Evolutionary conservation across 345 rosid genomes (phyloP), one percentile per base, ranked within the genome.

Genomic region (Ceriops zippeliana): DNA sequence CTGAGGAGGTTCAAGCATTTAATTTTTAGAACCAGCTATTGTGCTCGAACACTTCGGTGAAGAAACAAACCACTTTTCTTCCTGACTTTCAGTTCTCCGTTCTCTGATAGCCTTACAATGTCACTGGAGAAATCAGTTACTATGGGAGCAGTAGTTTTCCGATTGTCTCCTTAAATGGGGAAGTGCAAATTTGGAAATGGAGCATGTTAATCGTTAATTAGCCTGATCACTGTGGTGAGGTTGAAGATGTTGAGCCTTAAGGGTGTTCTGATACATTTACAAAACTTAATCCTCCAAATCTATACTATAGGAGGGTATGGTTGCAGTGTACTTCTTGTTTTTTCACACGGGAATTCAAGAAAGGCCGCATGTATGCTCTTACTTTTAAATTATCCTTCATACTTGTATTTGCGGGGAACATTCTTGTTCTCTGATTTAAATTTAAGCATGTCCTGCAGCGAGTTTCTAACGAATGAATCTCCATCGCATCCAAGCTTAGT

Each of bases 271-370:
- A 37, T 21, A 21, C 57, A 82, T 34, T 82, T 28, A 83, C 86
- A 30, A 83, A 85, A 69, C 76, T 85, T 7, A 85, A 64, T 64
- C 89, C 89, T 27, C 89, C 85, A 37, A 79, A 83, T 73, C 35
- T 34, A 34, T 34, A 34, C 78, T 77, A 74, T 60, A 71, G 37
- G 76, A 54, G 52, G 71, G 65, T 16, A 69, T 38, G 35, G 61
- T 71, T 24, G 76, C 79, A 19, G 67, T 57, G 68, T 67, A 83
- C 20, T 60, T 58, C 53, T 69, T 77, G 80, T 81, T 76, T 65
- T 77, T 70, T 62, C 78, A 8, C 79, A 81, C 7, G 89, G 84
- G 52, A 70, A 69, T 63, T 85, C 89, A 28, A 81, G 75, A 67
- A 85, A 81, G 1, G 76, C 80, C 2, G 86, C 86, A 11, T 62